Conservation (phyloP, 495 filamentous ascomycete species). For the Lasiosphaeris hirsuta region DNA sequence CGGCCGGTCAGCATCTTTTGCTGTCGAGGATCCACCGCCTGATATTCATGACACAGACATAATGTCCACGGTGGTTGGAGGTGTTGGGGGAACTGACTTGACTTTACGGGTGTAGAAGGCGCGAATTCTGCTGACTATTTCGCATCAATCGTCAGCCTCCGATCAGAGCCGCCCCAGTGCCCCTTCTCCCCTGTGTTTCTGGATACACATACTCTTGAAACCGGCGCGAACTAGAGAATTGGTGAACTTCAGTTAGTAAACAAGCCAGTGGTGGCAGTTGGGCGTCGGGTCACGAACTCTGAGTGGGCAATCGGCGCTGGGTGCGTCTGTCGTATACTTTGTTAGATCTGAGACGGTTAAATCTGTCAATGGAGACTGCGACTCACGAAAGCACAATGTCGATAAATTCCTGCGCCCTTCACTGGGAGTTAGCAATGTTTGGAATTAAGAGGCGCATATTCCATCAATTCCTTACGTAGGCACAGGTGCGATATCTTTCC, state of each 20-base stretch:
- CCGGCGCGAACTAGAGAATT: conserved; percentile 64
- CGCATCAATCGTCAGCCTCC: conserved; percentile 7
- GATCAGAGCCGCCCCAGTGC: neutral
- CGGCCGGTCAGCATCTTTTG: conserved; percentile 16
- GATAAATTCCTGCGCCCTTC: conserved; percentile 72
- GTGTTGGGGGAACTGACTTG: conserved; percentile 53
- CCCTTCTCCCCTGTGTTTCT: neutral
- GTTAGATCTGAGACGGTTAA: neutral
- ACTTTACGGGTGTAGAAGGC: conserved; percentile 97
- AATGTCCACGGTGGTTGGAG: conserved; percentile 40
- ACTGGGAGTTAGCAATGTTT: conserved; percentile 10
- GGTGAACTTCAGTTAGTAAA: conserved; percentile 17
- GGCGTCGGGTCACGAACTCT: conserved; percentile 47
- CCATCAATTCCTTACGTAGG: conserved; percentile 59
- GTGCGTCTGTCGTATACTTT: conserved; percentile 66
- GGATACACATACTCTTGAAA: conserved; percentile 67
- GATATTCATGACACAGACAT: neutral
- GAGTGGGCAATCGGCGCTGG: conserved; percentile 89
- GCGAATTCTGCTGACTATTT: conserved; percentile 75
- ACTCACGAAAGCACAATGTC: conserved; percentile 76
- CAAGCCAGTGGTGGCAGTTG: neutral
- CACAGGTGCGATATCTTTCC: conserved; percentile 77
- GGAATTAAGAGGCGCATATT: neutral
- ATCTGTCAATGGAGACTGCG: neutral
- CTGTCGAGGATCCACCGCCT: neutral